Conservation (phyloP, 2,329 filamentous ascomycete species). For the Coniochaeta sp. region DNA sequence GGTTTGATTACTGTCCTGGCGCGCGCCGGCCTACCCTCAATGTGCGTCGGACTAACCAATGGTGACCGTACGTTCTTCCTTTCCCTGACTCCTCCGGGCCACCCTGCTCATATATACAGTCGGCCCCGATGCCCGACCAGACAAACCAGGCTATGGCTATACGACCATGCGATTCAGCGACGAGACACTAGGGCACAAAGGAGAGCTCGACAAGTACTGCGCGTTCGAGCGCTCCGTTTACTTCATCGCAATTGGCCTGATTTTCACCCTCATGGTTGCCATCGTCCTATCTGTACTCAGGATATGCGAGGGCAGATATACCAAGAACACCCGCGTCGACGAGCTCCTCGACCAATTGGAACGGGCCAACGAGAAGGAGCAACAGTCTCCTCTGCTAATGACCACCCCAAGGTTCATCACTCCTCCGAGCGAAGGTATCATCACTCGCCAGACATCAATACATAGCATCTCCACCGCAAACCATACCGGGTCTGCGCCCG, state of each 20-base stretch:
- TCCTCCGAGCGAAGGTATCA: conserved; percentile 16
- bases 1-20: conserved; percentile 25
- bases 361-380: conserved; percentile 15
- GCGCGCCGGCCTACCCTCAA: conserved; percentile 21
- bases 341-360: conserved; percentile 16
- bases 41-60: conserved; percentile 24
- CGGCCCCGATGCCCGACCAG: conserved; percentile 1
- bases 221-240: conserved; percentile 24
- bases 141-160: conserved; percentile 10
- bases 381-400: conserved; percentile 11
- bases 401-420: conserved; percentile 2
- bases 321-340: conserved; percentile 14
- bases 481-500: background rate
- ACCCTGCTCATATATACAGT: conserved; percentile 1
- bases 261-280: conserved; percentile 21
- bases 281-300: conserved; percentile 20
- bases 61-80: conserved; percentile 11
- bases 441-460: conserved; percentile 16
- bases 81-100: background rate
- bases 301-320: conserved; percentile 21
- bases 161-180: conserved; percentile 24
- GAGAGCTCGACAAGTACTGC: conserved; percentile 21
- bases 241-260: conserved; percentile 16
- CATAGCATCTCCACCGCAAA: conserved; percentile 10
- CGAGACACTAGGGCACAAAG: conserved; percentile 12